These are phyloP conservation scores for Yarrowia hollandica DNA, from an alignment of 805 yeast species.

Conservation along the genomic window DNA sequence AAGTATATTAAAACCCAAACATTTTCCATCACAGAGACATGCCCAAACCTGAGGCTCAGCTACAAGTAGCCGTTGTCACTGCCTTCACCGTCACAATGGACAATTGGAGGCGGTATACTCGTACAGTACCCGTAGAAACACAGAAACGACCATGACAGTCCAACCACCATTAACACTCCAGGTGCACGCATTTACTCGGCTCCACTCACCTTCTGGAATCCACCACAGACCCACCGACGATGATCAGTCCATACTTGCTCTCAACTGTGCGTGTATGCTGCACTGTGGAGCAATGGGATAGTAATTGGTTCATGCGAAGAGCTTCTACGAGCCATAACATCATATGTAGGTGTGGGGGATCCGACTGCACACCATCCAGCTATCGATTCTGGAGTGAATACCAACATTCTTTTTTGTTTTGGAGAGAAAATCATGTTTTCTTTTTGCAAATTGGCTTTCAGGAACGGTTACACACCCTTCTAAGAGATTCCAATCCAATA, in stretches of 20 bases:
- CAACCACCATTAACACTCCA: not conserved
- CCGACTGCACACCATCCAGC: no score
- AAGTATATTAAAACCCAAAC: not conserved
- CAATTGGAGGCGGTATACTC: no score
- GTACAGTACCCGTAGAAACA: no score
- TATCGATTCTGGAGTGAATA: no score
- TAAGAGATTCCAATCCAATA: not conserved
- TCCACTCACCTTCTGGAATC: conserved; percentile 20
- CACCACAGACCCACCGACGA: conserved; percentile 13
- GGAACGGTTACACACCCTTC: not conserved
- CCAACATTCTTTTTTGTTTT: no score
- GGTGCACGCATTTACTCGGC: not conserved
- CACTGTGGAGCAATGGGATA: not conserved
- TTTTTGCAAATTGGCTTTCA: not conserved
- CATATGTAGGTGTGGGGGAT: not conserved
- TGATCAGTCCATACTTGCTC: conserved; percentile 27
- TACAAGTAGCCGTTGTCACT: no score
- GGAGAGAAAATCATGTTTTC: no score
- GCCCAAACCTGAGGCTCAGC: no score
- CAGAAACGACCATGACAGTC: not conserved
- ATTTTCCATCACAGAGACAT: not conserved
- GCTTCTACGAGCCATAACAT: not conserved
- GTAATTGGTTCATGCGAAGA: not conserved
- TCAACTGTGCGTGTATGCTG: conserved; percentile 9
- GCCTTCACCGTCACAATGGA: no score